These are phyloP conservation scores for Cladosporium velox DNA, from an alignment of 2,329 filamentous ascomycete species.

Conservation along the genomic window DNA sequence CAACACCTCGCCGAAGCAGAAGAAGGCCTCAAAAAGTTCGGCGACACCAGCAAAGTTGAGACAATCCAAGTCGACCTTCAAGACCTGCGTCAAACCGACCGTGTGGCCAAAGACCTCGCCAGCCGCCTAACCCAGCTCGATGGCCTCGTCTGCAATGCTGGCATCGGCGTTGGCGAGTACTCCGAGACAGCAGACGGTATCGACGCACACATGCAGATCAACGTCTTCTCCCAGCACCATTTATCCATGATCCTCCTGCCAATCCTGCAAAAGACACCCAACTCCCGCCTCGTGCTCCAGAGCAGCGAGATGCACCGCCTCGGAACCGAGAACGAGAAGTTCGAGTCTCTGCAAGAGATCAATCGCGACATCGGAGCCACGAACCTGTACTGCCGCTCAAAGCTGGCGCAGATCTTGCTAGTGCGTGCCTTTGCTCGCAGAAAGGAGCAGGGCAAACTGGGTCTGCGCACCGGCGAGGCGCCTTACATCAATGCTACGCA, in stretches of 20 bases:
- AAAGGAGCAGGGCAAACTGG: slow-evolving; percentile 42
- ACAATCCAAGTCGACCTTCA: slow-evolving; percentile 51
- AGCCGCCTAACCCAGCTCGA: slow-evolving; percentile 48
- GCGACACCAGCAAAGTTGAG: slow-evolving; percentile 49
- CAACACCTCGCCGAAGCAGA: slow-evolving; percentile 50
- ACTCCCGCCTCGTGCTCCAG: slow-evolving; percentile 52
- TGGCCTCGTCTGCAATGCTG: slow-evolving; percentile 52
- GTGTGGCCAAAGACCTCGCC: slow-evolving; percentile 48
- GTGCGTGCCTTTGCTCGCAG: slow-evolving; percentile 46
- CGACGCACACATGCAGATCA: slow-evolving; percentile 54
- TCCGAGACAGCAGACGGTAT: slow-evolving; percentile 54
- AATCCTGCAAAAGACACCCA: slow-evolving; percentile 45
- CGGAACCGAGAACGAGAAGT: slow-evolving; percentile 42
- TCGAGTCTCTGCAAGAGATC: slow-evolving; percentile 50
- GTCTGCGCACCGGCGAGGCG: slow-evolving; percentile 29
- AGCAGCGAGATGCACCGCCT: slow-evolving; percentile 53
- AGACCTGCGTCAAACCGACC: slow-evolving; percentile 48
- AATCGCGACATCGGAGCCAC: slow-evolving; percentile 53
- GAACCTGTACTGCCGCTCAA: slow-evolving; percentile 53
- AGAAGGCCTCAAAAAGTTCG: slow-evolving; percentile 46
- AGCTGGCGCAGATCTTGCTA: slow-evolving; percentile 53
- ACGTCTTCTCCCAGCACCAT: slow-evolving; percentile 54
- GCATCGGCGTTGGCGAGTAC: slow-evolving; percentile 53
- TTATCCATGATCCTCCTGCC: slow-evolving; percentile 51
- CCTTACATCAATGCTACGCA: slow-evolving; percentile 54